Percentiles rank a stretch among this genome's conserved stretches.
These are phyloP conservation scores for Fallopia convolvulus DNA, from an alignment of 148 eudicot species.

Conservation along the genomic window DNA sequence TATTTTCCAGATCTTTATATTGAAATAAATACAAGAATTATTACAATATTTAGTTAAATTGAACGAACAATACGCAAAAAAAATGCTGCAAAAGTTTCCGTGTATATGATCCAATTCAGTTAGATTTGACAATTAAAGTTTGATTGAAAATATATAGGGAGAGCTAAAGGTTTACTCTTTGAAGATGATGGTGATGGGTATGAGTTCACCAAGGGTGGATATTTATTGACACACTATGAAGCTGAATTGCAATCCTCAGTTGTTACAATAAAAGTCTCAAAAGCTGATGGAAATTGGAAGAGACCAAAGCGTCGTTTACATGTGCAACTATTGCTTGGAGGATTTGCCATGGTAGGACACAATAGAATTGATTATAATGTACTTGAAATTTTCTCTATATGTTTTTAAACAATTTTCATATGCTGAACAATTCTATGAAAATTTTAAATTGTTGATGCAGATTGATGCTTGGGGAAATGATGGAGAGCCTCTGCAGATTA, in stretches of 20 bases:
- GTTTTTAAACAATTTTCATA: background rate
- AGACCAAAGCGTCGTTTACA: constrained; percentile 80
- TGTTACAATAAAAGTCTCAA: constrained; percentile 55
- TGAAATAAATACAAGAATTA: background rate
- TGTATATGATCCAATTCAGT: background rate
- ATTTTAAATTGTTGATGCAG: constrained; percentile 21
- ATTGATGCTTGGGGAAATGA: constrained; percentile 80
- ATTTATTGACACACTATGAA: constrained; percentile 68
- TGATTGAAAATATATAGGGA: constrained; percentile 40
- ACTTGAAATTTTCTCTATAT: background rate
- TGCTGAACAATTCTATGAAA: background rate
- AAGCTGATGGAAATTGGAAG: constrained; percentile 73
- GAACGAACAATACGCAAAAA: background rate
- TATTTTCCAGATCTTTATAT: constrained; percentile 19
- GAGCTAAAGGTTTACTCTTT: constrained; percentile 82
- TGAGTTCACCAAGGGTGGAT: constrained; percentile 65
- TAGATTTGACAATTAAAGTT: background rate
- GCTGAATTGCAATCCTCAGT: constrained; percentile 77
- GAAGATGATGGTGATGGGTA: constrained; percentile 99
- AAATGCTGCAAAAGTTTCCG: background rate
- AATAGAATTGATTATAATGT: background rate
- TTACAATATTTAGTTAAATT: background rate
- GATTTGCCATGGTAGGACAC: constrained; percentile 50
- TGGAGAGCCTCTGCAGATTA: constrained; percentile 60
- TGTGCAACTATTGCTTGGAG: constrained; percentile 69